Evolutionary conservation across 371 early-diverging fungal species (phyloP), one percentile per base, ranked within the genome.

Genomic region (Lichtheimia ramosa): DNA sequence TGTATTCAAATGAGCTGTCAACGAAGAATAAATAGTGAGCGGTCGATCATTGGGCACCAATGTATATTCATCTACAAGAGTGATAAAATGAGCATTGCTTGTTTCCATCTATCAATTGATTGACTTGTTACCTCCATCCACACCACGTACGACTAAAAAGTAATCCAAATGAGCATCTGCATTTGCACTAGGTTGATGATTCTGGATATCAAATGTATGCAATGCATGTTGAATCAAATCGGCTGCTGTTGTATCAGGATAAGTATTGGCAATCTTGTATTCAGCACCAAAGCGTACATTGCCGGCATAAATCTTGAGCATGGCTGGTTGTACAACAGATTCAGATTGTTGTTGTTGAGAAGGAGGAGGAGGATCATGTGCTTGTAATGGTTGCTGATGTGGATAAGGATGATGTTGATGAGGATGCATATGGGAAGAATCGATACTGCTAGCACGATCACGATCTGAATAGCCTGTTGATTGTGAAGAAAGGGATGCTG

Each of bases 171-270:
- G 69, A 8, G 66, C 63, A 43, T 70, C 70, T 21, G 69, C 71
- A 40, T 54, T 54, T 7, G 72, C 63, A 2, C 64, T 66, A 5
- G 53, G 24, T 8, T 51, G 52, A 24, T 50, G 48, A 25, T 54
- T 53, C 41, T 63, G 57, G n/a, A 71, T 63, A 15, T 73, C 65
- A 61, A 82, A 76, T 39, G 68, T 66, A 58, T 73, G 52, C 2
- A 79, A 64, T 0, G 78, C 76, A 34, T 82, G 77, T 23, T 83
- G 75, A 21, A 83, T 77, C 6, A 83, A 59, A 14, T 85, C 86
- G 0, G 69, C 63, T 4, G 86, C 70, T 25, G 79, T 81, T 0
- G 86, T 85, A 0, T 67, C 41, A 12, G 77, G 66, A 43, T 75
- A 77, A 14, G 73, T 66, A 16, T 73, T 70, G 5, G 73, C 81